phyloP scores from a whole-genome alignment of 495 filamentous ascomycete species.

The Hypoxylon lenormandii region DNA sequence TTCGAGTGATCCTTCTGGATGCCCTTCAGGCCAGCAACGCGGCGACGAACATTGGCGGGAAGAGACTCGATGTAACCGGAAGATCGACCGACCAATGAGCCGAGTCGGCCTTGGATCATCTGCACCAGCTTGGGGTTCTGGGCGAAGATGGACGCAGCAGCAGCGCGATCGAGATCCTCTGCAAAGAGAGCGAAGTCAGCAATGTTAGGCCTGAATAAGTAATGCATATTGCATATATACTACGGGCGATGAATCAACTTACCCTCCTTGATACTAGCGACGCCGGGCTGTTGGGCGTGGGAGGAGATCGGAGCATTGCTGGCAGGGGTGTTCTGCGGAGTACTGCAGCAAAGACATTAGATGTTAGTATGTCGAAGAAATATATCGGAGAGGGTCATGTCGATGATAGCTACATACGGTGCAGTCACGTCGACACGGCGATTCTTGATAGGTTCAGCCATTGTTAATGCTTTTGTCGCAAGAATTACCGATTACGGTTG shows the following conservation, averaged over 20 bases:
- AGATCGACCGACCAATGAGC: slow-evolving; percentile 89
- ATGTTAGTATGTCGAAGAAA: slow-evolving; percentile 46
- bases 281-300: slow-evolving; percentile 92
- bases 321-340: slow-evolving; percentile 94
- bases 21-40: slow-evolving; percentile 94
- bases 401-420: slow-evolving; percentile 48
- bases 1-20: slow-evolving; percentile 99
- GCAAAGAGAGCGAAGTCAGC: slow-evolving; percentile 40
- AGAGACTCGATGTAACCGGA: slow-evolving; percentile 98
- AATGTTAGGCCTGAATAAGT: slow-evolving; percentile 18
- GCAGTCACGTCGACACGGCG: slow-evolving; percentile 49
- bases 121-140: slow-evolving; percentile 91
- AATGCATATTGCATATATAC: slow-evolving; percentile 6
- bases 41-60: slow-evolving; percentile 85
- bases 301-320: slow-evolving; percentile 97
- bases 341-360: slow-evolving; percentile 65
- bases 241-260: slow-evolving; percentile 49
- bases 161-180: slow-evolving; percentile 90
- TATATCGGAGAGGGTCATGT: slow-evolving; percentile 25
- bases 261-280: slow-evolving; percentile 98
- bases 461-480: slow-evolving; percentile 41
- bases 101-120: slow-evolving; percentile 97
- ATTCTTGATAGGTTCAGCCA: slow-evolving; percentile 54
- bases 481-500: slow-evolving; percentile 8
- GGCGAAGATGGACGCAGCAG: slow-evolving; percentile 90